Evolutionary conservation across 495 filamentous ascomycete species (phyloP), one percentile per base, ranked within the genome.

Genomic region (Aspergillus bertholletiae): DNA sequence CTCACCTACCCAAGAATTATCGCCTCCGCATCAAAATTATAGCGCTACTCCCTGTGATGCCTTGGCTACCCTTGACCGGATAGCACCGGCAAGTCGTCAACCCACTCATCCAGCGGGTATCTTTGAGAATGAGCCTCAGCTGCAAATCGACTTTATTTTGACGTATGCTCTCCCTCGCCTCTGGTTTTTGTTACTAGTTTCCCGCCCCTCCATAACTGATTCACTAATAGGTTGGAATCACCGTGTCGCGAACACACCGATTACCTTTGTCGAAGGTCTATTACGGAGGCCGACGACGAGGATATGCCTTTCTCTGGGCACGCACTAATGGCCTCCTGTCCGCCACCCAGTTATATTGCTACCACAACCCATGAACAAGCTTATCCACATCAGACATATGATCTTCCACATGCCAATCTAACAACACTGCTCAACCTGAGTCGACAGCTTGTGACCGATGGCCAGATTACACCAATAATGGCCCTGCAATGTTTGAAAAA

Each of bases 391-490:
- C 60, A 78, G 55, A 67, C 72, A 23, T 69, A 69, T 43, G 68
- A 80, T 41, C 74, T 96, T 21, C 84, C 80, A 37, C 87, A 85
- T 61, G 79, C 78, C 34, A 89, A 95, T 61, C 79, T 97, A 37
- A 67, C 82, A 28, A 92, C 88, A 43, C 77, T 97, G 37, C 81
- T 96, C 48, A 87, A 96, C 66, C 78, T 96, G 49, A 95, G 91
- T 73, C 82, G 84, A 61, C 81, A 88, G 59, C 79, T 97, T 7
- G 85, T 93, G 53, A 83, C 95, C 0, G 91, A 96, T 55, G 89
- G 90, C 22, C 94, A 98, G 71, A 88, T 98, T 66, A 96, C 93
- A n/a, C 94, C 94, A 0, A 87, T 97, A 51, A 94, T 94, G 90
- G 92, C 92, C 1, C 92, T 93, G 80, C 86, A 90, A 55, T 86